Conservation (phyloP, 805 yeast genomes). For the Pichia cabralensis region DNA sequence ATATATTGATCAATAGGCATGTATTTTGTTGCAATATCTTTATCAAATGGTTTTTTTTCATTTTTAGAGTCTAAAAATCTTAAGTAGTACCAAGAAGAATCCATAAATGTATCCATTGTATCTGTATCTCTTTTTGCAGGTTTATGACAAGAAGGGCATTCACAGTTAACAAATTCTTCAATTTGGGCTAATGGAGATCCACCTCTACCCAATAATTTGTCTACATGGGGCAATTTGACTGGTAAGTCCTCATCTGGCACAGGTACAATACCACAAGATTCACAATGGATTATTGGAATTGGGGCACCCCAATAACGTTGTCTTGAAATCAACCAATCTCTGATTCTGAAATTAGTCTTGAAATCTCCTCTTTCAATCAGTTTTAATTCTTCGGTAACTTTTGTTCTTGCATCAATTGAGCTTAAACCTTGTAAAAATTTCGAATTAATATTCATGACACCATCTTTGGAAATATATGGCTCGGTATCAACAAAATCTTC, state of each 20-base stretch:
- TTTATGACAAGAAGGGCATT: constrained; percentile 73
- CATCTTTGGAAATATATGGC: constrained; percentile 32
- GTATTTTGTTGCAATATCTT: constrained; percentile 35
- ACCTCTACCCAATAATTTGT: constrained; percentile 32
- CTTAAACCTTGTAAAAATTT: constrained; percentile 43
- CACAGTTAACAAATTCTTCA: constrained; percentile 57
- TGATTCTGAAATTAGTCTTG: constrained; percentile 49
- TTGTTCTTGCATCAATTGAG: constrained; percentile 39
- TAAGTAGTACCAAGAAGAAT: constrained; percentile 93
- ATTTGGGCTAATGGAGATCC: constrained; percentile 64
- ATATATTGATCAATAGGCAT: constrained; percentile 87
- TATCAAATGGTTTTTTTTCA: constrained; percentile 39
- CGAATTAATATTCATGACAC: constrained; percentile 38
- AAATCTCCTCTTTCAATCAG: constrained; percentile 30
- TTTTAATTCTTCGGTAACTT: constrained; percentile 35
- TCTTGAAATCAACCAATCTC: constrained; percentile 93
- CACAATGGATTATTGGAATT: constrained; percentile 88
- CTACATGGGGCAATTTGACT: constrained; percentile 59
- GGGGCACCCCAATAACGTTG: constrained; percentile 99
- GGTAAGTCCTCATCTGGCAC: constrained; percentile 87
- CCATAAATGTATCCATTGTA: constrained; percentile 98
- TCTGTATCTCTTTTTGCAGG: constrained; percentile 85
- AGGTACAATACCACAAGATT: constrained; percentile 77
- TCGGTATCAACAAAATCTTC: constrained; percentile 8
- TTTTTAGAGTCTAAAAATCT: constrained; percentile 75